phyloP scores from a whole-genome alignment of 163 green algal genomes.

The Coccomyxa subellipsoidea region DNA sequence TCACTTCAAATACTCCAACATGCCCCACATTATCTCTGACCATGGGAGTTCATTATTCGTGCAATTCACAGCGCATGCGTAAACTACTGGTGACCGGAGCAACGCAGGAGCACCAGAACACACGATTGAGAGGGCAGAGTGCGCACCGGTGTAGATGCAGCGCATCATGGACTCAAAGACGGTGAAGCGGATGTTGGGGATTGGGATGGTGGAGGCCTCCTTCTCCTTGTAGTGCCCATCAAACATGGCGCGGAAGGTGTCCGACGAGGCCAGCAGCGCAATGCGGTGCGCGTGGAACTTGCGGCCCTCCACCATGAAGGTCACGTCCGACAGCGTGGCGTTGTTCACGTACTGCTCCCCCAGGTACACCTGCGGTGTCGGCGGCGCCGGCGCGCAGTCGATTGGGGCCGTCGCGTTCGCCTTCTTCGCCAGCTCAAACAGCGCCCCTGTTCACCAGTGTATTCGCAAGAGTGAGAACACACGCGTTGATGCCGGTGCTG shows the following conservation, averaged over 20 bases:
- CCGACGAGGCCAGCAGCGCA: slow-evolving; percentile 78
- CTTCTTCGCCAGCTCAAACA: slow-evolving; percentile 74
- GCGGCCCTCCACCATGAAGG: slow-evolving; percentile 89
- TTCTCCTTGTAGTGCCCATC: slow-evolving; percentile 81
- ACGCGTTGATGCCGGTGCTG: no score
- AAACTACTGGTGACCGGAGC: no score
- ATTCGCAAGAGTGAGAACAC: no score
- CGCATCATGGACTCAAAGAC: slow-evolving; percentile 94
- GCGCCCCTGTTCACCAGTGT: slow-evolving; percentile 35
- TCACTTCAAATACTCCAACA: no score
- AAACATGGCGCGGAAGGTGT: slow-evolving; percentile 94
- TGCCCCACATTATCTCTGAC: no score
- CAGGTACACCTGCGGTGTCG: slow-evolving; percentile 65
- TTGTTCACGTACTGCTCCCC: slow-evolving; percentile 91
- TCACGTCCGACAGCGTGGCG: slow-evolving; percentile 85
- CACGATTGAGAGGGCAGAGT: background rate
- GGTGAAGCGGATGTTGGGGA: slow-evolving; percentile 88
- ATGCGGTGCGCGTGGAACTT: slow-evolving; percentile 85
- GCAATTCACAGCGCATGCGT: no score
- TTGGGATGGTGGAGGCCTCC: slow-evolving; percentile 80
- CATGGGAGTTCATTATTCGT: no score
- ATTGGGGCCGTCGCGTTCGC: slow-evolving; percentile 46
- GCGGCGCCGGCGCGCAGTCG: slow-evolving; percentile 26
- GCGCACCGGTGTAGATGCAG: slow-evolving; percentile 83
- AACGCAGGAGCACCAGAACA: no score